These are phyloP conservation scores for Penicillium salamii DNA, from an alignment of 495 filamentous ascomycete genomes.

Conservation along the genomic window DNA sequence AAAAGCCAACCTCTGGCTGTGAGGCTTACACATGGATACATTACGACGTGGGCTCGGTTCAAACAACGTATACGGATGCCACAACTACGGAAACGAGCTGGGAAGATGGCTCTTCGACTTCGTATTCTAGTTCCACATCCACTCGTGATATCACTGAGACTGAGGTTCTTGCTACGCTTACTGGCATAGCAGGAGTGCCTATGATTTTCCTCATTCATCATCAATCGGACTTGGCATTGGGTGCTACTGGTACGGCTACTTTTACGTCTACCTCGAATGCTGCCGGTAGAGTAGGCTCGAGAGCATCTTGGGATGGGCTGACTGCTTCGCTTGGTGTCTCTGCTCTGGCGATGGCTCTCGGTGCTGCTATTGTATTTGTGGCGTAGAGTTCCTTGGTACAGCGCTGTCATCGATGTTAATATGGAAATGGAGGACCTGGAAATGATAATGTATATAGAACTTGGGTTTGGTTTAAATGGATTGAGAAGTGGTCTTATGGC, in stretches of 20 bases:
- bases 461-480: no score
- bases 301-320: slow-evolving; percentile 3
- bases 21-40: no score
- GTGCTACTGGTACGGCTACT: background rate
- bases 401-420: no score
- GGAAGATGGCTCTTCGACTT: background rate
- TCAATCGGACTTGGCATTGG: slow-evolving; percentile 2
- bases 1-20: background rate
- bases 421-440: no score
- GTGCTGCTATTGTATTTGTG: slow-evolving; percentile 9
- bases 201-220: slow-evolving; percentile 10
- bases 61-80: background rate
- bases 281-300: background rate
- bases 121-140: background rate
- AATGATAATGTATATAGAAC: no score
- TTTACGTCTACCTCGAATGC: slow-evolving; percentile 13
- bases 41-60: no score
- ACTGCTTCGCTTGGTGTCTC: slow-evolving; percentile 2
- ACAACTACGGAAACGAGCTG: background rate
- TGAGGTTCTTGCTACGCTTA: background rate
- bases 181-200: slow-evolving; percentile 3
- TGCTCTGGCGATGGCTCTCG: slow-evolving; percentile 6
- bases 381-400: background rate
- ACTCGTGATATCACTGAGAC: no score
- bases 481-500: no score